phyloP scores from a whole-genome alignment of 2,329 filamentous ascomycete genomes.

The Fusarium siculi region DNA sequence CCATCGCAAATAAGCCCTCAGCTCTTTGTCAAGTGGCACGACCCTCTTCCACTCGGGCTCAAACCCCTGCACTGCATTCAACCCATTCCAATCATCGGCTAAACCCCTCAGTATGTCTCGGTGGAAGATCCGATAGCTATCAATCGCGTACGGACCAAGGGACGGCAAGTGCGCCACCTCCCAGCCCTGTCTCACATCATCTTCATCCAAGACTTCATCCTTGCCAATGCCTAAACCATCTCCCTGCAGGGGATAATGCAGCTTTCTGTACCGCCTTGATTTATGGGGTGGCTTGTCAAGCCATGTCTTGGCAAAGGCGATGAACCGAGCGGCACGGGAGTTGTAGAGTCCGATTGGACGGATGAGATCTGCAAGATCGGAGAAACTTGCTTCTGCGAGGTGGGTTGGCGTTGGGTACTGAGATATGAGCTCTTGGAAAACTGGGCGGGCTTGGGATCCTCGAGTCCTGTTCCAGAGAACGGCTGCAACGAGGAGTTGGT shows the following conservation, averaged over 20 bases:
- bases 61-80: not conserved
- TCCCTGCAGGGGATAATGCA: constrained; percentile 19
- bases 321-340: constrained; percentile 21
- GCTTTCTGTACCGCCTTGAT: constrained; percentile 14
- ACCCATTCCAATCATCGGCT: constrained; percentile 2
- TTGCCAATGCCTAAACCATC: constrained; percentile 13
- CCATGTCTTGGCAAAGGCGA: constrained; percentile 27
- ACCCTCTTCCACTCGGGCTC: constrained; percentile 34
- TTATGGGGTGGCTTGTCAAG: not conserved
- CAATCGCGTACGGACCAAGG: constrained; percentile 26
- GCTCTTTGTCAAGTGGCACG: constrained; percentile 27
- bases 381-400: not conserved
- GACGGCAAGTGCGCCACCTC: constrained; percentile 30
- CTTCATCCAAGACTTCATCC: constrained; percentile 5
- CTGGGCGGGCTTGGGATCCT: constrained; percentile 16
- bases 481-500: constrained; percentile 21
- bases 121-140: constrained; percentile 33
- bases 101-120: constrained; percentile 13
- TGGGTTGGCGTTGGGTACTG: constrained; percentile 2
- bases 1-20: constrained; percentile 24
- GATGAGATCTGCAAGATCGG: constrained; percentile 16
- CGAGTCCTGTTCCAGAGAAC: constrained; percentile 29
- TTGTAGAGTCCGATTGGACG: constrained; percentile 28
- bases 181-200: constrained; percentile 26
- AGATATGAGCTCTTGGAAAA: not conserved